These are phyloP conservation scores for Naumovozyma baii DNA, from an alignment of 805 yeast species.

Conservation along the genomic window DNA sequence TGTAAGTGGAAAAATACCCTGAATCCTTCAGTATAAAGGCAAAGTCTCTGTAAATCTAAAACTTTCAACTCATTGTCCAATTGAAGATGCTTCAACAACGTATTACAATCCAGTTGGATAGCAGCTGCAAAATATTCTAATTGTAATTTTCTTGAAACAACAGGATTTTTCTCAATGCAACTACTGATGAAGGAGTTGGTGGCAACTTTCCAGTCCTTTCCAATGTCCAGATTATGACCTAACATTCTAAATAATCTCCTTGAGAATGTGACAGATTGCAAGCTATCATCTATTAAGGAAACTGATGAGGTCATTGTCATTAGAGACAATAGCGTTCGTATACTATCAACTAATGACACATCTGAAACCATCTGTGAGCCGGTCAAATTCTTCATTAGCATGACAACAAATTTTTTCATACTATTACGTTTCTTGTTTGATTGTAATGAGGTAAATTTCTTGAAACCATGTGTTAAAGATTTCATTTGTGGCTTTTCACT, in stretches of 20 bases:
- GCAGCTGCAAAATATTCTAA: slow-evolving; percentile 20
- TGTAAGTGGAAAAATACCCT: slow-evolving; percentile 20
- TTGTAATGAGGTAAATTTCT: slow-evolving; percentile 16
- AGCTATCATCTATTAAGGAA: slow-evolving; percentile 8
- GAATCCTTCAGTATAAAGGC: slow-evolving; percentile 29
- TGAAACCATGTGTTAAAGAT: slow-evolving; percentile 19
- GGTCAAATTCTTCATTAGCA: slow-evolving; percentile 21
- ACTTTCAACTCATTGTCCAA: slow-evolving; percentile 9
- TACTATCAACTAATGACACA: slow-evolving; percentile 17
- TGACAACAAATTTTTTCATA: slow-evolving; percentile 15
- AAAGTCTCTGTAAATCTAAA: slow-evolving; percentile 13
- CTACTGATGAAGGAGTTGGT: slow-evolving; percentile 10
- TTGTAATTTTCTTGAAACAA: slow-evolving; percentile 12
- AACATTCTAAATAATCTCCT: slow-evolving; percentile 14
- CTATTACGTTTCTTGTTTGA: slow-evolving; percentile 11
- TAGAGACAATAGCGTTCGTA: slow-evolving; percentile 15
- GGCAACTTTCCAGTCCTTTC: slow-evolving; percentile 13
- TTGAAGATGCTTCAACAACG: slow-evolving; percentile 19
- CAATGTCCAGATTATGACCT: slow-evolving; percentile 16
- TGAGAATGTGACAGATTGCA: slow-evolving; percentile 15
- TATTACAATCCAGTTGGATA: slow-evolving; percentile 21
- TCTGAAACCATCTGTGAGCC: slow-evolving; percentile 20
- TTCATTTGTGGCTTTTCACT: slow-evolving; percentile 10
- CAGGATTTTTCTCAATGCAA: slow-evolving; percentile 13
- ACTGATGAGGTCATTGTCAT: slow-evolving; percentile 17